These are phyloP conservation scores for Zarea fungicola DNA, from an alignment of 2,329 filamentous ascomycete species.

Conservation along the genomic window DNA sequence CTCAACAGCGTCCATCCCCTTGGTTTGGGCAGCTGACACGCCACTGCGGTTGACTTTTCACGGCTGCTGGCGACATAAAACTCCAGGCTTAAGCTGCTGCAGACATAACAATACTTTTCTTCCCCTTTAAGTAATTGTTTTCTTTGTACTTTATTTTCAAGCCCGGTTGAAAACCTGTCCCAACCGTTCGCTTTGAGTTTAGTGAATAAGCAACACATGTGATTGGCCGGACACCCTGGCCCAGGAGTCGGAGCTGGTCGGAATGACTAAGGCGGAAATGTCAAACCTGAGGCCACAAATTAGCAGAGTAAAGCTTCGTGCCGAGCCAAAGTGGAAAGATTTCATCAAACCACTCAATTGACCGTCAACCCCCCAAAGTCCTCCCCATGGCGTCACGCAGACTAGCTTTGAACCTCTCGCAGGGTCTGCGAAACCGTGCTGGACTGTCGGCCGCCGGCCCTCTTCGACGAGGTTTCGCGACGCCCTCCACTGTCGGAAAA, in stretches of 20 bases:
- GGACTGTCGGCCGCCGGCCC: conserved; percentile 73
- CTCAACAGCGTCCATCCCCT: too few relatives aligned
- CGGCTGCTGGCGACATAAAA: too few relatives aligned
- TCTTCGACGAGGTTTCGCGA: conserved; percentile 83
- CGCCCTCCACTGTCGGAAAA: conserved; percentile 73
- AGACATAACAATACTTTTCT: background rate
- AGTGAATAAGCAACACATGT: conserved; percentile 15
- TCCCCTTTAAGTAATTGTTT: background rate
- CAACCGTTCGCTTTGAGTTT: conserved; percentile 1
- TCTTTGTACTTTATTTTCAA: background rate
- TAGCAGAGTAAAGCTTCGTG: conserved; percentile 41
- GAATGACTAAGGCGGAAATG: conserved; percentile 34
- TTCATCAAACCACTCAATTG: conserved; percentile 54
- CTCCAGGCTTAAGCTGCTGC: too few relatives aligned
- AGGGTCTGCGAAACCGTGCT: conserved; percentile 82
- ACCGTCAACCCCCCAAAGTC: conserved; percentile 44
- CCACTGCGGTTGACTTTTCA: too few relatives aligned
- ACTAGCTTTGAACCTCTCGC: conserved; percentile 90
- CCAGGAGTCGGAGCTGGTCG: conserved; percentile 36
- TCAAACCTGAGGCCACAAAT: conserved; percentile 40
- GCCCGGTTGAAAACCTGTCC: background rate
- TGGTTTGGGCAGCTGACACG: too few relatives aligned
- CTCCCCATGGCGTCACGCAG: conserved; percentile 88
- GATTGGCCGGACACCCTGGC: conserved; percentile 30
- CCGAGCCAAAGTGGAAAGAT: conserved; percentile 41